A percentile compares a stretch with the other conserved stretches of the same genome.
Conservation (phyloP, 2,329 filamentous ascomycete genomes). For the Trichoderma hamatum region DNA sequence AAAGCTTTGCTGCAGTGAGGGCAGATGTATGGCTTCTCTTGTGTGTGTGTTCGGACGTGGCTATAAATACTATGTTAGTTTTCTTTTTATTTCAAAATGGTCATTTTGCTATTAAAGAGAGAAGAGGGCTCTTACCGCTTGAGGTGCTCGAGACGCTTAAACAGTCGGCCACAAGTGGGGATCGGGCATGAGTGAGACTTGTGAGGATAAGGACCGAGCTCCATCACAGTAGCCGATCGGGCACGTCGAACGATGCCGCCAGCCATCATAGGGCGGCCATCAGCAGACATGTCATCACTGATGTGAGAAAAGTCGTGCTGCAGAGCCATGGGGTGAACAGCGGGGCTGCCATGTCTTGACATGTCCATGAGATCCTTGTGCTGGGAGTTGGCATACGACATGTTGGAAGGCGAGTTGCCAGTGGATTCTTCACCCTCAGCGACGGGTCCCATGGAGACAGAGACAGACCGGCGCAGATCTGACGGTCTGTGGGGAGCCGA, state of each 20-base stretch:
- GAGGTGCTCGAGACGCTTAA: slow-evolving; percentile 98
- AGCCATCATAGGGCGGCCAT: slow-evolving; percentile 55
- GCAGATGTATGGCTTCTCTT: slow-evolving; percentile 98
- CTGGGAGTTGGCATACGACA: slow-evolving; percentile 72
- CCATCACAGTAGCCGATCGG: slow-evolving; percentile 93
- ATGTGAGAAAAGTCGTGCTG: slow-evolving; percentile 72
- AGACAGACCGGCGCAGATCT: slow-evolving; percentile 88
- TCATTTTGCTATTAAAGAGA: not conserved
- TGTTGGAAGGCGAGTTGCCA: slow-evolving; percentile 76
- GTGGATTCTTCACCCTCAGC: slow-evolving; percentile 77
- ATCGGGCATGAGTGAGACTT: slow-evolving; percentile 99
- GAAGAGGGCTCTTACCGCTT: slow-evolving; percentile 77
- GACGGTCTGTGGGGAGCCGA: slow-evolving; percentile 74
- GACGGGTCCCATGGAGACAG: slow-evolving; percentile 80
- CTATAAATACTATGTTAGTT: slow-evolving; percentile 51
- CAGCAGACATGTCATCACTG: slow-evolving; percentile 64
- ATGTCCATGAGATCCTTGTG: slow-evolving; percentile 81
- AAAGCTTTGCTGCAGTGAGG: slow-evolving; percentile 98
- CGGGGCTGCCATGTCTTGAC: slow-evolving; percentile 82
- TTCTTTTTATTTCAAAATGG: too few species aligned
- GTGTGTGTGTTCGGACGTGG: slow-evolving; percentile 98
- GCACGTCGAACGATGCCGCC: slow-evolving; percentile 84
- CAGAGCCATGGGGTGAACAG: slow-evolving; percentile 69
- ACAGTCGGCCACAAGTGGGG: slow-evolving; percentile 91
- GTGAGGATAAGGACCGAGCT: slow-evolving; percentile 92